phyloP scores from a whole-genome alignment of 305 asterid species.

The Fraxinus dipetala region DNA sequence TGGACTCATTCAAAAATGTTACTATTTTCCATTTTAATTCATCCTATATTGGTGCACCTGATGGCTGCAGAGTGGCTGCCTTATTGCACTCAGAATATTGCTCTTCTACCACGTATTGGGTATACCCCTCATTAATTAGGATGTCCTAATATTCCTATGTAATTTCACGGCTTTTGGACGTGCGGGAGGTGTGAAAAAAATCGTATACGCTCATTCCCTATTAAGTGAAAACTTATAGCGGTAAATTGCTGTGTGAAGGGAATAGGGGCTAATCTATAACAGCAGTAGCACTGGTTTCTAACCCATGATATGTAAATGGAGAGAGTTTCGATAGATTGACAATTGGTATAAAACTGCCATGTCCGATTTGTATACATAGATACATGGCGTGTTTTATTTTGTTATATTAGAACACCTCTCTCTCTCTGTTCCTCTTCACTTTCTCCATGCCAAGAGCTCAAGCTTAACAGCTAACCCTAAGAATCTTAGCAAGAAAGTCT shows the following conservation, averaged over 20 bases:
- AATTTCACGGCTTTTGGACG: neutral
- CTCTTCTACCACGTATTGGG: neutral
- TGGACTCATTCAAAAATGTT: neutral
- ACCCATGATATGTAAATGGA: neutral
- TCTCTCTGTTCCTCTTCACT: neutral
- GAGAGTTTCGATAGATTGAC: neutral
- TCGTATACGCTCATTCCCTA: neutral
- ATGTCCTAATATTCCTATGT: neutral
- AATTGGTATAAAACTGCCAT: neutral
- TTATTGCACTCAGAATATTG: neutral
- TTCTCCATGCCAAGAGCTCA: constrained; percentile 3
- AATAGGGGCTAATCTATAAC: neutral
- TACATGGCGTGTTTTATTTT: neutral
- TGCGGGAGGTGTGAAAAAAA: neutral
- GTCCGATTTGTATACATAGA: neutral
- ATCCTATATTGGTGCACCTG: neutral
- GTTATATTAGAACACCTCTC: neutral
- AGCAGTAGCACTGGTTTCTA: neutral
- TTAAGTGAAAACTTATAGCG: neutral
- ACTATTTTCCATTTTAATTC: neutral
- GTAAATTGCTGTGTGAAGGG: neutral
- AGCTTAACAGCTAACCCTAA: neutral
- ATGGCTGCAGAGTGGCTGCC: neutral
- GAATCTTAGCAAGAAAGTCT: neutral
- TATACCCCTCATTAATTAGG: neutral